Evolutionary conservation across 805 yeast species (phyloP), one percentile per base, ranked within the genome.

Genomic region (Candida chauliodis): DNA sequence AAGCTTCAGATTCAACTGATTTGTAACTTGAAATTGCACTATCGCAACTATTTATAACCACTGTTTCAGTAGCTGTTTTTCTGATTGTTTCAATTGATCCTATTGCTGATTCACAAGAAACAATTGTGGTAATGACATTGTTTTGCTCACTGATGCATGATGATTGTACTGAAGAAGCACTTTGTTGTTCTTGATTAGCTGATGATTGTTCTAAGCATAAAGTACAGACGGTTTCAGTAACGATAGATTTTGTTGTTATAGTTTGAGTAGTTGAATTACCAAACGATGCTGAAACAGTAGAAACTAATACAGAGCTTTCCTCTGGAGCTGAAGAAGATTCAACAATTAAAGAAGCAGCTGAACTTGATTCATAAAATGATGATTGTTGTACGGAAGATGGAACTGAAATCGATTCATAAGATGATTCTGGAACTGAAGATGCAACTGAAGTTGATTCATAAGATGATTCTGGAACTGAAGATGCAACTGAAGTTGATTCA

Each of bases 21-120:
- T 28, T n/a, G 4, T 30, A 25, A 2, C 36, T 30, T 23, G 30
- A 13, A 8, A 27, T 30, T 3, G 34, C 43, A 17, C 25, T 29
- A 8, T 25, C 27, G 20, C 39, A 40, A 20, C 39, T 34, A 16
- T 34, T 23, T 16, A 40, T 25, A 13, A 36, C 30, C 5, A 22
- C 33, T 15, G 30, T 36, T 24, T 40, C 30, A 3, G 27, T 24
- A 14, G 33, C 40, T 17, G 33, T 28, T 27, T 13, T n/a, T 13
- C 29, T 20, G 19, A 23, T 30, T 18, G 43, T 30, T 37, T 40
- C 28, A 17, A 40, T 22, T 22, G 43, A 34, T 6, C 24, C 16
- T n/a, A 36, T 40, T 6, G 16, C 43, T 6, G 39, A 36, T 24
- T 40, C 43, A 33, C 43, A 40, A 10, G 43, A 40, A 8, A 31